These are phyloP conservation scores for Pestalotiopsis sp. DNA, from an alignment of 2,329 filamentous ascomycete species.

Conservation along the genomic window DNA sequence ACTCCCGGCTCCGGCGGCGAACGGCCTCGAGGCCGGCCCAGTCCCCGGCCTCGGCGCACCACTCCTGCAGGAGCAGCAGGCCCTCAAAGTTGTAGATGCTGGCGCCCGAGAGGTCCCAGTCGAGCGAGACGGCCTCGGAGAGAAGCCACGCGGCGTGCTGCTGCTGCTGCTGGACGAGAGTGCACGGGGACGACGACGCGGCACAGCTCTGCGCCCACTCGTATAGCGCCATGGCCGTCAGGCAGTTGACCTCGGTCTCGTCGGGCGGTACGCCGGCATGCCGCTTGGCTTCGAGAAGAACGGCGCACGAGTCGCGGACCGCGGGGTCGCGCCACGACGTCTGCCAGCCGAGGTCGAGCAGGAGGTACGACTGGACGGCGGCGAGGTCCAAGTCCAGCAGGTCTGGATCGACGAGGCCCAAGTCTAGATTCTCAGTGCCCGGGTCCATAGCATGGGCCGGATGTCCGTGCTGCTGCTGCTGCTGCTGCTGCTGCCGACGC, in stretches of 20 bases:
- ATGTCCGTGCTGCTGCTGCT: too few species aligned
- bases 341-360: conserved; percentile 9
- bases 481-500: too few species aligned
- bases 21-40: conserved; percentile 6
- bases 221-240: conserved; percentile 12
- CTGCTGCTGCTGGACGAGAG: not conserved
- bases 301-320: not conserved
- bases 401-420: not conserved
- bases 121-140: conserved; percentile 4
- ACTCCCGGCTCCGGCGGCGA: conserved; percentile 1
- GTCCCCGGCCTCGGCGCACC: conserved; percentile 7
- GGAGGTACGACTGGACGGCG: not conserved
- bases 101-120: conserved; percentile 8
- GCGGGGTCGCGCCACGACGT: conserved; percentile 1
- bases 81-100: conserved; percentile 11
- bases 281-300: not conserved
- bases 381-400: not conserved
- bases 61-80: conserved; percentile 9
- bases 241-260: conserved; percentile 11
- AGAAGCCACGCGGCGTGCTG: not conserved
- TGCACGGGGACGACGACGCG: not conserved
- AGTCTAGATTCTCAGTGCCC: not conserved
- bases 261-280: not conserved
- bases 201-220: not conserved
- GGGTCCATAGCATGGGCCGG: too few species aligned